Evolutionary conservation across 2,329 filamentous ascomycete genomes (phyloP).

Genomic region (Calonectria pauciramosa): DNA sequence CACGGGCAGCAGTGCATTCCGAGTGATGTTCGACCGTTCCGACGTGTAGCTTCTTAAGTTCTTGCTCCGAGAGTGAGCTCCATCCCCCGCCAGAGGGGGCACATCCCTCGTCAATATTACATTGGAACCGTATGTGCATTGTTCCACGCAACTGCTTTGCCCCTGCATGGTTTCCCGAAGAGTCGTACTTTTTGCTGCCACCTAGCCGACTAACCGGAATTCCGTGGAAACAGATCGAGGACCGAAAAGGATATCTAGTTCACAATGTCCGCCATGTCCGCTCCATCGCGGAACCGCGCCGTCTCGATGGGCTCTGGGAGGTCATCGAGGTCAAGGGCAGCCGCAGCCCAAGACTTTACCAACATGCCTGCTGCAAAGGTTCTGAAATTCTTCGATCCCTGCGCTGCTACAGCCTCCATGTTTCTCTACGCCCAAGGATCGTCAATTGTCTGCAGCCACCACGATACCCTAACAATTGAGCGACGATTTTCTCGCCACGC

Average conservation of each 20-base stretch:
- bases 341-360: slow-evolving; percentile 63
- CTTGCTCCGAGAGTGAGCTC: slow-evolving; percentile 42
- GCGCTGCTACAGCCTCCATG: slow-evolving; percentile 90
- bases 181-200: slow-evolving; percentile 38
- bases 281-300: slow-evolving; percentile 71
- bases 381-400: slow-evolving; percentile 81
- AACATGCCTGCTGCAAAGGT: slow-evolving; percentile 65
- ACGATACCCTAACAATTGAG: slow-evolving; percentile 92
- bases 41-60: slow-evolving; percentile 51
- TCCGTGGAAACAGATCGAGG: slow-evolving; percentile 40
- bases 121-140: slow-evolving; percentile 57
- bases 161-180: slow-evolving; percentile 40
- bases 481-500: slow-evolving; percentile 86
- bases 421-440: slow-evolving; percentile 90
- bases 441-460: slow-evolving; percentile 87
- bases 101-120: slow-evolving; percentile 47
- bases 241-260: slow-evolving; percentile 53
- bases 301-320: slow-evolving; percentile 70
- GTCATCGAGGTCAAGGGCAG: slow-evolving; percentile 61
- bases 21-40: slow-evolving; percentile 55
- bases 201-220: slow-evolving; percentile 38
- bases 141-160: slow-evolving; percentile 51
- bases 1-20: slow-evolving; percentile 50
- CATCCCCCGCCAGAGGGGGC: slow-evolving; percentile 44
- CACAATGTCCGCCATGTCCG: slow-evolving; percentile 69